Evolutionary conservation across 2,329 filamentous ascomycete species (phyloP).

Genomic region (Emydomyces testavorans): DNA sequence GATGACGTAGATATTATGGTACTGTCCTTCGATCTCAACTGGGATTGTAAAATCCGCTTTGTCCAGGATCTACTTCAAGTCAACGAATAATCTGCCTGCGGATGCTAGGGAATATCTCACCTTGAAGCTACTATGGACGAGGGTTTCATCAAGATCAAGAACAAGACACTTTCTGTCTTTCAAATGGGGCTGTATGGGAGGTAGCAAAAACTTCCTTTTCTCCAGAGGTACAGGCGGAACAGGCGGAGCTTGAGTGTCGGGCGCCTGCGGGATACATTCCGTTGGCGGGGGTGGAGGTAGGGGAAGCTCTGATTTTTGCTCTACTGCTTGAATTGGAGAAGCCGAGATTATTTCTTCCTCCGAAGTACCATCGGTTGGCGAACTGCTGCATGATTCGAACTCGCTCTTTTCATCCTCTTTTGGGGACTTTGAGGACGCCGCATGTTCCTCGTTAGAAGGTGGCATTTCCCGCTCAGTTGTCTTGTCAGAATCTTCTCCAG

Average conservation of each 20-base stretch:
- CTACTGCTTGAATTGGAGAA: constrained; percentile 32
- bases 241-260: constrained; percentile 32
- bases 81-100: constrained; percentile 17
- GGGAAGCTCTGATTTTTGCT: constrained; percentile 41
- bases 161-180: constrained; percentile 88
- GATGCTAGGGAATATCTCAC: constrained; percentile 35
- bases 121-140: constrained; percentile 99
- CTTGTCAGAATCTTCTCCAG: background rate
- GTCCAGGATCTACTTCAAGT: constrained; percentile 62
- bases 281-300: constrained; percentile 43
- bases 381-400: constrained; percentile 54
- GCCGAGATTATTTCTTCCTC: constrained; percentile 40
- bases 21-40: constrained; percentile 96
- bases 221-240: constrained; percentile 34
- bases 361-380: constrained; percentile 32
- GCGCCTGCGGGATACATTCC: constrained; percentile 31
- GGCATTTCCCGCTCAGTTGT: background rate
- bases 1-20: constrained; percentile 98
- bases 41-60: constrained; percentile 98
- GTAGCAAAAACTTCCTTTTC: constrained; percentile 60
- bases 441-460: constrained; percentile 3
- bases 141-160: constrained; percentile 86
- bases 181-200: constrained; percentile 67
- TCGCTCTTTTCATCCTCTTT: constrained; percentile 38
- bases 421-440: constrained; percentile 6